Base-by-base conservation (phyloP, 768 basidiomycete species). In the Calocera viscosa region DNA sequence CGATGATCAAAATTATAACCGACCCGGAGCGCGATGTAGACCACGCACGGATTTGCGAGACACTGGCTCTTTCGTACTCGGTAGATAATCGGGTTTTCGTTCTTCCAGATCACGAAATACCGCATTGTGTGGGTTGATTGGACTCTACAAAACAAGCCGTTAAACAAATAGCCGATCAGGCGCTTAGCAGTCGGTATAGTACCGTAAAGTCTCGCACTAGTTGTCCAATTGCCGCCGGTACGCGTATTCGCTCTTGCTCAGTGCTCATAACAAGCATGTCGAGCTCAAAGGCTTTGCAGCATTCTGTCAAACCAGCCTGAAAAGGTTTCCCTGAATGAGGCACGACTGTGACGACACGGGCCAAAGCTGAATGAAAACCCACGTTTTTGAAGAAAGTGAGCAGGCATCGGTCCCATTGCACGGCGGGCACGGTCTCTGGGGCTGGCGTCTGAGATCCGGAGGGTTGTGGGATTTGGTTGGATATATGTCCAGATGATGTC, bases 251-350 rank as follows among this genome's bases (percentile, higher is more conserved):
- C 74, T 90, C 89, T 82, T 84, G 88, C 1, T 83, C 82, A 0
- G 80, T 72, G 68, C 84, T 90, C 76, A 90, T 74, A n/a, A 88
- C 80, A 2, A 90, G 72, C 77, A 90, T 81, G 71, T 91, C 89
- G n/a, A 79, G 75, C 70, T 88, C 84, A 60, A 91, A 83, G 0
- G 86, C 89, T 39, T 77, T 78, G 49, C 65, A 66, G 65, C 39
- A 66, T 66, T 40, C 39, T 43, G 65, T 64, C 22, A 64, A 26
- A 2, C 34, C 65, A 22, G 43, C 35, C 65, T 40, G 32, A n/a
- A 14, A 41, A 66, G 53, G 28, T 12, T 11, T 12, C 14, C 19
- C 38, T 39, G 41, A 26, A 8, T 65, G 32, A 39, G 63, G 38
- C 35, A 65, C 64, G 11, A 22, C 11, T 33, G 35, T 33, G 64